Conservation (phyloP, 1,284 basidiomycete species). For the Exobasidium rhododendri region DNA sequence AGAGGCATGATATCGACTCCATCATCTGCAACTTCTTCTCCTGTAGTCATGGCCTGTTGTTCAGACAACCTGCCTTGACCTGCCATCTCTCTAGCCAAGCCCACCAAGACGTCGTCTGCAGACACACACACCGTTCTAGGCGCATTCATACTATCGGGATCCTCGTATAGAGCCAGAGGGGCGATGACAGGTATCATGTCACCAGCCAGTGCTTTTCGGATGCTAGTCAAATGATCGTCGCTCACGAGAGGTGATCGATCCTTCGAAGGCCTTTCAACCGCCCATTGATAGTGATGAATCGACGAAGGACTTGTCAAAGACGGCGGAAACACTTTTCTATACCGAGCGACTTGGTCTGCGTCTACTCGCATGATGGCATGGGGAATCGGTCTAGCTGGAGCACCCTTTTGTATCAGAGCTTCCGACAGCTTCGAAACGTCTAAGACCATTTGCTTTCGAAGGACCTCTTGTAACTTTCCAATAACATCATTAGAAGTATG, state of each 20-base stretch:
- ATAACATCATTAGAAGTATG: background rate
- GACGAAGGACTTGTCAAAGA: constrained; percentile 9
- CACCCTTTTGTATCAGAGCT: constrained; percentile 77
- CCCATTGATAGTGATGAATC: background rate
- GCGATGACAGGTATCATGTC: constrained; percentile 94
- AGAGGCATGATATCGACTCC: constrained; percentile 61
- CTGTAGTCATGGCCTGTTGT: background rate
- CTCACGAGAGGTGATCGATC: constrained; percentile 57
- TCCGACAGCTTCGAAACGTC: constrained; percentile 64
- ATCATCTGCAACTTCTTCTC: constrained; percentile 22
- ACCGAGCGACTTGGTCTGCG: constrained; percentile 17
- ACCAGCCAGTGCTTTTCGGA: constrained; percentile 80
- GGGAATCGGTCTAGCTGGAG: constrained; percentile 74
- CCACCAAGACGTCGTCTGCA: constrained; percentile 85
- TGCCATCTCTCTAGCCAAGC: constrained; percentile 82
- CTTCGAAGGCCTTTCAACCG: background rate
- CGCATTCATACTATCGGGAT: constrained; percentile 57
- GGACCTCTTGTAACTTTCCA: constrained; percentile 25
- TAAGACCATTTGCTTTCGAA: constrained; percentile 72
- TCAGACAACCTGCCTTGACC: constrained; percentile 32
- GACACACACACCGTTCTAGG: constrained; percentile 77
- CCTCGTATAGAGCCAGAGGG: constrained; percentile 88
- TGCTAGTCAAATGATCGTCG: constrained; percentile 72
- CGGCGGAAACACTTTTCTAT: constrained; percentile 11
- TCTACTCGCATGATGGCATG: constrained; percentile 43